Base-by-base conservation (phyloP, 2,329 filamentous ascomycete species). In the Hypoxylon sp. region DNA sequence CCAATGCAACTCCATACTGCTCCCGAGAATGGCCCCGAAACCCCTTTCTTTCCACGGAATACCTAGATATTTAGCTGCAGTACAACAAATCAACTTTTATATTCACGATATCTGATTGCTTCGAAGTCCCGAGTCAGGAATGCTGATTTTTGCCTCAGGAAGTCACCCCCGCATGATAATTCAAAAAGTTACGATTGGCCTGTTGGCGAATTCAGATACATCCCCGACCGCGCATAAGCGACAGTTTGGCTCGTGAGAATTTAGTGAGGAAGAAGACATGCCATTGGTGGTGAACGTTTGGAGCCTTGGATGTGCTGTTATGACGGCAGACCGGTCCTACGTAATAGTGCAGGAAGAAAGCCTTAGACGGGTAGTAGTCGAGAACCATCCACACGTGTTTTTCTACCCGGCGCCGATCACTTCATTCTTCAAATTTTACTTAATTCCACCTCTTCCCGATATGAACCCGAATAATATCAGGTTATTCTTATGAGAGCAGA, bases 291-390 rank as follows among this genome's bases (percentile, higher is more conserved):
- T 26, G 9, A 11, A 3, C 17, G 13, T n/a, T 17, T 21, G 15
- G 34, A 12, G 3, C 19, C 16, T 34, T 30, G 35, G 27, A 40
- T 26, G n/a, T 45, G 12, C 23, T 20, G 20, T 26, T 23, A 27
- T 30, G 50, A 44, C 13, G 23, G 13, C 23, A 35, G 11, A 6
- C 8, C 31, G 11, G 12, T 30, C 37, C 12, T 42, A 46, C 30
- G 35, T 46, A 50, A 47, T 40, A 16, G 27, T 51, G 41, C 47
- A 51, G 36, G 12, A n/a, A n/a, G n/a, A n/a, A 32, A 30, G 38
- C 16, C 26, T 15, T 13, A 27, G 27, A 25, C 9, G 26, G 21
- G 5, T 8, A 29, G 21, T 4, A 48, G 9, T 25, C 40, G n/a
- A 27, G 41, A 38, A 32, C 19, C 15, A 27, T 17, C 27, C 30